Percentiles rank a stretch among this genome's conserved stretches.
Evolutionary conservation across 768 basidiomycete species (phyloP).

Genomic region (Roridomyces roridus): DNA sequence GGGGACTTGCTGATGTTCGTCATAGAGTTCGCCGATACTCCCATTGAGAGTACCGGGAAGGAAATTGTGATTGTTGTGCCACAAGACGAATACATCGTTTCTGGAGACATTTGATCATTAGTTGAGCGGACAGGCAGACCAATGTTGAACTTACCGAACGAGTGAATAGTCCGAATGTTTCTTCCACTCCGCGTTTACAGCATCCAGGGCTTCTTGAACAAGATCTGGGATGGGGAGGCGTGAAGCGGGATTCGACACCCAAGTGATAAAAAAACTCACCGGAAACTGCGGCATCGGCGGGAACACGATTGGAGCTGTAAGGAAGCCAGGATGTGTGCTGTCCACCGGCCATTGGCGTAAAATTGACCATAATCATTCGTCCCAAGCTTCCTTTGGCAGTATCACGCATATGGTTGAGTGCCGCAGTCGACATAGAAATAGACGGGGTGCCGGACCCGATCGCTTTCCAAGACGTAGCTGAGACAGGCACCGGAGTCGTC

Average conservation of each 20-base stretch:
- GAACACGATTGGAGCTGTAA: neutral
- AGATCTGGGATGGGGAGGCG: neutral
- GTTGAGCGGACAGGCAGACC: neutral
- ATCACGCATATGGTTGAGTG: neutral
- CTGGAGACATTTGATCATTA: neutral
- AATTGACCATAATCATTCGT: neutral
- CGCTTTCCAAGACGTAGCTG: neutral
- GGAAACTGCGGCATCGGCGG: neutral
- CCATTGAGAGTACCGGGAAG: neutral
- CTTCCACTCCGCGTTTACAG: neutral
- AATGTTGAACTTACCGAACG: neutral
- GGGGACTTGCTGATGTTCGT: neutral
- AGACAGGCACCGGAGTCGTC: neutral
- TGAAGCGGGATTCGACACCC: neutral
- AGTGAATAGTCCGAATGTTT: neutral
- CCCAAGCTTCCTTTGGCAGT: neutral
- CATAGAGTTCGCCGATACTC: neutral
- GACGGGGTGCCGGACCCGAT: neutral
- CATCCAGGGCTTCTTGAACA: neutral
- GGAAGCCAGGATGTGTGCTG: neutral
- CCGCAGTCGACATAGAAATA: neutral
- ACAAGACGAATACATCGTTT: neutral
- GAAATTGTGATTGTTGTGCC: constrained; percentile 1
- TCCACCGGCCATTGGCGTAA: neutral
- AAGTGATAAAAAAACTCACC: neutral